Conservation (phyloP, 208 protist species). For the Strigomonas galati region DNA sequence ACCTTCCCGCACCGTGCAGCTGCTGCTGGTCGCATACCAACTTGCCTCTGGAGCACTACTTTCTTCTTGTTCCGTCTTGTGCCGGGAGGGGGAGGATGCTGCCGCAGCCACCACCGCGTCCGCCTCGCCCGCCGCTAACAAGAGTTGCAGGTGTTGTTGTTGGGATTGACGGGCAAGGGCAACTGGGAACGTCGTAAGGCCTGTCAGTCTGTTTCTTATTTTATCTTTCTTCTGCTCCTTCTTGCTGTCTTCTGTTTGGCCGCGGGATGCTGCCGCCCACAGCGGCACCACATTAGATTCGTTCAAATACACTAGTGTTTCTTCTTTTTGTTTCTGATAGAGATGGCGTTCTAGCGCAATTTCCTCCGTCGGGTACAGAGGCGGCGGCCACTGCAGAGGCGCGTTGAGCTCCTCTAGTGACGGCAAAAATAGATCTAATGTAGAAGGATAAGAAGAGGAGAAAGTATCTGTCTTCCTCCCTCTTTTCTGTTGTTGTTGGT, state of each 20-base stretch:
- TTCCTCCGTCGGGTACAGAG: not conserved
- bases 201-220: not conserved
- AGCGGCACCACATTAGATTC: not conserved
- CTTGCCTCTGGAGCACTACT: not conserved
- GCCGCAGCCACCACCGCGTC: not conserved
- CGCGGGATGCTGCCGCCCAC: not conserved
- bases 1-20: conserved; percentile 41
- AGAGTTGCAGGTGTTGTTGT: not conserved
- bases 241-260: not conserved
- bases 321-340: not conserved
- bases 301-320: not conserved
- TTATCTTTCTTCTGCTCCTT: too few relatives aligned
- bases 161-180: not conserved
- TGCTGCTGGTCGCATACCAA: conserved; percentile 13
- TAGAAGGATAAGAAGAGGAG: not conserved
- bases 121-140: too few relatives aligned
- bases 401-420: conserved; percentile 10
- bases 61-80: not conserved
- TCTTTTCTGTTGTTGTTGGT: not conserved
- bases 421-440: not conserved
- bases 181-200: not conserved
- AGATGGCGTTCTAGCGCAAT: too few relatives aligned
- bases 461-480: too few relatives aligned
- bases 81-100: too few relatives aligned
- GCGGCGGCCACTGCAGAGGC: not conserved